phyloP scores from a whole-genome alignment of 352 stramenopile species.

The Phytopythium delawarense region DNA sequence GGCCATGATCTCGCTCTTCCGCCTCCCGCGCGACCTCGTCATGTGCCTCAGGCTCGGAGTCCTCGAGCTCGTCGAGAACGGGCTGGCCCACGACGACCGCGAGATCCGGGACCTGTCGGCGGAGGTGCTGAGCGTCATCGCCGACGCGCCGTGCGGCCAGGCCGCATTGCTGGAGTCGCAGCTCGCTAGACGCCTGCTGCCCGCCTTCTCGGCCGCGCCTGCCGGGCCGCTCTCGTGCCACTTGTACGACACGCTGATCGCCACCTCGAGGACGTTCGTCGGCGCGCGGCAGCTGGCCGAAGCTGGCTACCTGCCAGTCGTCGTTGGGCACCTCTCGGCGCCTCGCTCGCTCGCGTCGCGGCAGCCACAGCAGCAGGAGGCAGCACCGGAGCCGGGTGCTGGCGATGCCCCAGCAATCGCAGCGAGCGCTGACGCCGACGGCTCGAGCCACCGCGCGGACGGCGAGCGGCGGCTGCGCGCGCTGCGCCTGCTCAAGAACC shows the following conservation, averaged over 20 bases:
- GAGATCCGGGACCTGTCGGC: conserved; percentile 54
- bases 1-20: conserved; percentile 46
- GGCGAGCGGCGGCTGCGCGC: conserved; percentile 30
- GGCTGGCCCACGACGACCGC: conserved; percentile 20
- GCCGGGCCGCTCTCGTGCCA: conserved; percentile 20
- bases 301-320: conserved; percentile 39
- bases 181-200: conserved; percentile 30
- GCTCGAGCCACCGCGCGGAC: background rate
- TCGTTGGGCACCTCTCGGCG: conserved; percentile 44
- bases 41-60: conserved; percentile 58
- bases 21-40: conserved; percentile 52
- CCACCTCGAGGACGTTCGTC: conserved; percentile 33
- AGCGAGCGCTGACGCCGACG: background rate
- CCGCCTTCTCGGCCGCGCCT: conserved; percentile 30
- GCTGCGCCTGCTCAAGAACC: conserved; percentile 54
- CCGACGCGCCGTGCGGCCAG: conserved; percentile 34
- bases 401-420: background rate
- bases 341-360: conserved; percentile 9
- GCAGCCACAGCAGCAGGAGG: conserved; percentile 3
- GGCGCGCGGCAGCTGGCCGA: conserved; percentile 45
- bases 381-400: no score
- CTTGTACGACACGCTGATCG: conserved; percentile 53
- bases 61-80: conserved; percentile 47
- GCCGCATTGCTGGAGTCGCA: conserved; percentile 37
- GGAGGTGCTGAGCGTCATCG: conserved; percentile 51